Evolutionary conservation across 148 eudicot species (phyloP).

Genomic region (Oxyria digyna): DNA sequence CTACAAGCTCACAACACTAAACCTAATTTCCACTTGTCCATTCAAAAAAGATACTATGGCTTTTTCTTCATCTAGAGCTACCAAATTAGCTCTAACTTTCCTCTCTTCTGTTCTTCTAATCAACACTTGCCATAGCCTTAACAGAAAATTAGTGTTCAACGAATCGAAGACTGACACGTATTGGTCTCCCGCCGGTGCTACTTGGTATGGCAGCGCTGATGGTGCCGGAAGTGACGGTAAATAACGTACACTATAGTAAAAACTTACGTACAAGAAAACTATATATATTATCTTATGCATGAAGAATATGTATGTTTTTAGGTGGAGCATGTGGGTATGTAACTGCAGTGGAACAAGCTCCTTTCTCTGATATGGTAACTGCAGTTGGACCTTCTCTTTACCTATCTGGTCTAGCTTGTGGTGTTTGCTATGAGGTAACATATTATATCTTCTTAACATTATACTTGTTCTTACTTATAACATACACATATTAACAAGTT

Average conservation of each 20-base stretch:
- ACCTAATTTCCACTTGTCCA: background rate
- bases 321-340: constrained; percentile 85
- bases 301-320: background rate
- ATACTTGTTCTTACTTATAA: too few relatives aligned
- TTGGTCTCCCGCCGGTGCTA: constrained; percentile 47
- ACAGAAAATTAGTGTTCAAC: background rate
- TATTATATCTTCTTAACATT: too few relatives aligned
- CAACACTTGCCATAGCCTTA: background rate
- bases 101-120: background rate
- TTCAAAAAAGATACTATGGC: background rate
- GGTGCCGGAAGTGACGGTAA: constrained; percentile 73
- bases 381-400: constrained; percentile 57
- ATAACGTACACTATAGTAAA: background rate
- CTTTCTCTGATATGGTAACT: constrained; percentile 45
- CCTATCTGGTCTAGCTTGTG: constrained; percentile 47
- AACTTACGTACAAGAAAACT: background rate
- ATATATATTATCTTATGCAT: background rate
- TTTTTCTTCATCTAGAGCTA: background rate
- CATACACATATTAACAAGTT: too few relatives aligned
- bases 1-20: background rate
- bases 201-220: constrained; percentile 39
- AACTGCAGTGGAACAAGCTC: constrained; percentile 36
- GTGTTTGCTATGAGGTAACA: constrained; percentile 68
- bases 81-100: background rate
- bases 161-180: background rate